Evolutionary conservation across 1,284 basidiomycete species (phyloP), one percentile per base, ranked within the genome.

Genomic region (Termitomyces sp.): DNA sequence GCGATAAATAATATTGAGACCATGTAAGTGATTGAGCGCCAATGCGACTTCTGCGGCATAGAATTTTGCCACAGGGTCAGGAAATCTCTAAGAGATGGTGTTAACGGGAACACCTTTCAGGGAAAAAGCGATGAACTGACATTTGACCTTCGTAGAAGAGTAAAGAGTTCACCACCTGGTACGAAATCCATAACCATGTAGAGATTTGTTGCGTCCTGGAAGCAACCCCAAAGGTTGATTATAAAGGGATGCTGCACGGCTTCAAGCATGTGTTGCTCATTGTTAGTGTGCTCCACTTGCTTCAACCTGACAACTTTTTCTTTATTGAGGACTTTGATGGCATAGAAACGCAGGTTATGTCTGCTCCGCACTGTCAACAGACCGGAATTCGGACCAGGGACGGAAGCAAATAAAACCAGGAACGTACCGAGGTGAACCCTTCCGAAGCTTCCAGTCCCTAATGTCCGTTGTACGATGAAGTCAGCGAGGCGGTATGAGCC

Each of bases 141-240:
- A 68, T 91, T 91, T 46, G 91, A 93, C 72, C 93, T 81, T 55
- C 94, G 80, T 55, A 97, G 70, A 41, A 97, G 80, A 43, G 90
- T 91, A 68, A 99, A 99, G 6, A 99, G 77, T 71, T 99, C 96
- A 16, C 96, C 96, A 18, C 96, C 96, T 0, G 94, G 93, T 3
- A 99, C 96, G 67, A 97, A 99, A 72, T 99, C 97, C 96, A 99
- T 98, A 53, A 99, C 95, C 94, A 99, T 97, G 77, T 97, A 99
- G 11, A 99, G 75, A 67, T 97, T 98, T 42, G 90, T 80, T 9
- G 84, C 74, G 64, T 98, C 96, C 63, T 97, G 93, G 72, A 99
- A 99, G 1, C 92, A 91, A 24, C 96, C 97, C 96, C 96, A 99
- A 5, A 99, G 82, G 65, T 97, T 99, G 74, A 99, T 87, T 59